Conservation (phyloP, 75 land plant genomes). For the Chamaecyparis obtusa region DNA sequence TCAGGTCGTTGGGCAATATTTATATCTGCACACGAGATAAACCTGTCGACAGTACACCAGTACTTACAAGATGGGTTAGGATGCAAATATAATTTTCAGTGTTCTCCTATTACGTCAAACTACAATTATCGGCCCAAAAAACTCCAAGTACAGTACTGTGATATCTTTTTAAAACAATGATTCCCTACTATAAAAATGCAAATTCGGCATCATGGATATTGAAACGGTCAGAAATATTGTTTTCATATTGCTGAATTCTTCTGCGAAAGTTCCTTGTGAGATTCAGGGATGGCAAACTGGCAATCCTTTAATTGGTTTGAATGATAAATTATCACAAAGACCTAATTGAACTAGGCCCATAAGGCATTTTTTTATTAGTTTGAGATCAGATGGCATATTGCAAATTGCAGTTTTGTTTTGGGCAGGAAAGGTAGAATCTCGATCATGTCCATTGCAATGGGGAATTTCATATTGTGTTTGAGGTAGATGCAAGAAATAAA, state of each 20-base stretch:
- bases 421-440: background rate
- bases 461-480: background rate
- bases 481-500: background rate
- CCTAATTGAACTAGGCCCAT: background rate
- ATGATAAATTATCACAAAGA: background rate
- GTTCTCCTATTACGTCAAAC: background rate
- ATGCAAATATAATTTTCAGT: background rate
- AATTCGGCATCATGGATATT: background rate
- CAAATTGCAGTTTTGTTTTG: background rate
- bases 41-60: conserved; percentile 9
- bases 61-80: background rate
- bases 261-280: background rate
- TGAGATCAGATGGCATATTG: background rate
- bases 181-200: background rate
- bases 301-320: background rate
- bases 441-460: background rate
- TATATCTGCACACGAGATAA: conserved; percentile 9
- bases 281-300: background rate
- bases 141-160: background rate
- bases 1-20: background rate
- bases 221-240: background rate
- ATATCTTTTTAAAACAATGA: background rate
- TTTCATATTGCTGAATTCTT: background rate
- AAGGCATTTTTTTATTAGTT: background rate
- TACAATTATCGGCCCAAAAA: background rate